Evolutionary conservation across 495 filamentous ascomycete species (phyloP).

Genomic region (Penicillium canariense): DNA sequence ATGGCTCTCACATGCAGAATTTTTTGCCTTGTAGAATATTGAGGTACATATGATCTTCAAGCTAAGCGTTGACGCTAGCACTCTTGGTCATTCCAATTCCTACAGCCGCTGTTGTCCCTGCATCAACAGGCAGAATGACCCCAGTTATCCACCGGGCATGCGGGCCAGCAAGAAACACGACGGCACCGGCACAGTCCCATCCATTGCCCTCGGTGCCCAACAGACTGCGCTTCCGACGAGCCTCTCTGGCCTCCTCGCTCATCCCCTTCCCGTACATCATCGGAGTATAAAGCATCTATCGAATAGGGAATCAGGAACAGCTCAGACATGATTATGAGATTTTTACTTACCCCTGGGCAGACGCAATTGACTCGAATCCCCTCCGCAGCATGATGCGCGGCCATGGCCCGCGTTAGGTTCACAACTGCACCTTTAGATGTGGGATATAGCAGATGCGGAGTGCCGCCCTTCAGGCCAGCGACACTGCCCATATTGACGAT

Average conservation of each 20-base stretch:
- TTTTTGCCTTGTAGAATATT: not conserved
- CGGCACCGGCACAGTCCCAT: constrained; percentile 46
- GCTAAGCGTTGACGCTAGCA: constrained; percentile 24
- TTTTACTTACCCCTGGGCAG: constrained; percentile 45
- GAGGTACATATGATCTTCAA: not conserved
- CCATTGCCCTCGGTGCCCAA: constrained; percentile 54
- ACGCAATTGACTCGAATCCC: constrained; percentile 60
- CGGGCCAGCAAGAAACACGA: constrained; percentile 44
- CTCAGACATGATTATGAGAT: not conserved
- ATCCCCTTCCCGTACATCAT: constrained; percentile 57
- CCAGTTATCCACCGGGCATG: constrained; percentile 53
- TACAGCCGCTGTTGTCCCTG: constrained; percentile 41
- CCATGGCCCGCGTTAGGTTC: constrained; percentile 59
- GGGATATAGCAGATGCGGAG: constrained; percentile 58
- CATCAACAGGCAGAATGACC: constrained; percentile 48
- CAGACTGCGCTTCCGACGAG: constrained; percentile 47
- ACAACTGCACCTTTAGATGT: constrained; percentile 60
- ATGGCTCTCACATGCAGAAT: not conserved
- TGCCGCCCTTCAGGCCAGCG: constrained; percentile 55
- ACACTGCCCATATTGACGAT: constrained; percentile 60
- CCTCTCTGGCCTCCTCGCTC: constrained; percentile 46
- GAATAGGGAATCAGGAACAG: not conserved
- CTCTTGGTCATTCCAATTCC: constrained; percentile 31
- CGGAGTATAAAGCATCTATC: constrained; percentile 55
- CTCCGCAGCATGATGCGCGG: constrained; percentile 52